A percentile compares a stretch with the other conserved stretches of the same genome.
Evolutionary conservation across 345 rosid species (phyloP).

Genomic region (Eutrema yunnanense): DNA sequence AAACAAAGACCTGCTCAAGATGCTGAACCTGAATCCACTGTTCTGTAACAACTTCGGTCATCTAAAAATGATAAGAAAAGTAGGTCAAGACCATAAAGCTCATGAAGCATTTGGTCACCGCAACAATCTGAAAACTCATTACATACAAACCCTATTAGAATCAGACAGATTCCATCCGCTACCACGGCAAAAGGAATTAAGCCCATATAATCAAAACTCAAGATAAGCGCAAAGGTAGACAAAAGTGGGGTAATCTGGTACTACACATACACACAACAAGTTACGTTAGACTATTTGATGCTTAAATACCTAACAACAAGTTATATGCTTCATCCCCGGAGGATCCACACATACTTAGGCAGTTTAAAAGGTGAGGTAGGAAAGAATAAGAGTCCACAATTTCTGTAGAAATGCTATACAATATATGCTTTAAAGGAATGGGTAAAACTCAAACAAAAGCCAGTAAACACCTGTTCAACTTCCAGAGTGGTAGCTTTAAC

Average conservation of each 20-base stretch:
- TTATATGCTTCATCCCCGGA: background rate
- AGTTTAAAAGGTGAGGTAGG: no score
- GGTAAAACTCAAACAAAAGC: background rate
- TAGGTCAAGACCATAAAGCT: background rate
- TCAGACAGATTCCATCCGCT: background rate
- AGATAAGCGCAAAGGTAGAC: background rate
- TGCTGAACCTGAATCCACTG: conserved; percentile 31
- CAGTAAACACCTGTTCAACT: conserved; percentile 23
- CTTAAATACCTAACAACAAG: background rate
- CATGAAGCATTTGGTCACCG: background rate
- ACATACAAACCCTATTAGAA: background rate
- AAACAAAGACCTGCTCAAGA: conserved; percentile 24
- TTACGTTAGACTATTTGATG: background rate
- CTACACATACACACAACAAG: background rate
- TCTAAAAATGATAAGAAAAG: conserved; percentile 6
- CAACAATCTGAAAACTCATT: background rate
- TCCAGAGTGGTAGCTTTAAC: conserved; percentile 29
- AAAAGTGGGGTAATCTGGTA: background rate
- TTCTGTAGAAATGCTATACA: background rate
- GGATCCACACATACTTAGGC: background rate
- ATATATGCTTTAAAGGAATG: background rate
- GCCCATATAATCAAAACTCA: background rate
- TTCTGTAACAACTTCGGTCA: conserved; percentile 18
- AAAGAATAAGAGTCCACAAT: no score
- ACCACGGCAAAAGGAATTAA: background rate